Conservation (phyloP, 1,284 basidiomycete genomes). For the Lentinula novae-zelandiae region DNA sequence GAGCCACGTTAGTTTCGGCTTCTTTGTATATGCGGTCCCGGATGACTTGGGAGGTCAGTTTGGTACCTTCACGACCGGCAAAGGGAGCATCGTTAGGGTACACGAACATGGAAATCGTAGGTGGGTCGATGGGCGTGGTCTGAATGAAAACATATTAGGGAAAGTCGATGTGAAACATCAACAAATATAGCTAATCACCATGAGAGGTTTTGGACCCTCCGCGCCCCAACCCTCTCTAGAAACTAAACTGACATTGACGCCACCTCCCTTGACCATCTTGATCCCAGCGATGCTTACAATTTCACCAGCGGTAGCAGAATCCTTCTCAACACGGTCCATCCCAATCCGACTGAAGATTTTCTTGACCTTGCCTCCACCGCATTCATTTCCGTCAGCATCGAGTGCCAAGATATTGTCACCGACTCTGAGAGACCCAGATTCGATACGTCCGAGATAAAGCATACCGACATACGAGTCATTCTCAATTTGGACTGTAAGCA, state of each 20-base stretch:
- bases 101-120: slow-evolving; percentile 43
- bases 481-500: slow-evolving; percentile 46
- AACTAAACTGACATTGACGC: slow-evolving; percentile 40
- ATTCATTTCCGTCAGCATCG: slow-evolving; percentile 35
- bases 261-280: slow-evolving; percentile 30
- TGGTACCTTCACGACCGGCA: slow-evolving; percentile 38
- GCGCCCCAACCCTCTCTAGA: slow-evolving; percentile 39
- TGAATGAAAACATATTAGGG: slow-evolving; percentile 7
- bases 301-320: slow-evolving; percentile 38
- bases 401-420: slow-evolving; percentile 37
- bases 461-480: slow-evolving; percentile 41
- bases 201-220: slow-evolving; percentile 33
- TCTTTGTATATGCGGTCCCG: slow-evolving; percentile 44
- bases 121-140: slow-evolving; percentile 46
- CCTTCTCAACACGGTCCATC: slow-evolving; percentile 37
- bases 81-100: slow-evolving; percentile 44
- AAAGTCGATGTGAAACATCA: background rate
- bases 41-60: slow-evolving; percentile 44
- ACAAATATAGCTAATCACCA: slow-evolving; percentile 23
- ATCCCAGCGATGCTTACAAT: slow-evolving; percentile 44
- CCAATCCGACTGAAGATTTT: slow-evolving; percentile 37
- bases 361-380: slow-evolving; percentile 46
- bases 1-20: slow-evolving; percentile 43
- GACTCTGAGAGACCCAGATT: slow-evolving; percentile 34
- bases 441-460: slow-evolving; percentile 40